phyloP scores from a whole-genome alignment of 2,329 filamentous ascomycete genomes.

The Cladophialophora yegresii region DNA sequence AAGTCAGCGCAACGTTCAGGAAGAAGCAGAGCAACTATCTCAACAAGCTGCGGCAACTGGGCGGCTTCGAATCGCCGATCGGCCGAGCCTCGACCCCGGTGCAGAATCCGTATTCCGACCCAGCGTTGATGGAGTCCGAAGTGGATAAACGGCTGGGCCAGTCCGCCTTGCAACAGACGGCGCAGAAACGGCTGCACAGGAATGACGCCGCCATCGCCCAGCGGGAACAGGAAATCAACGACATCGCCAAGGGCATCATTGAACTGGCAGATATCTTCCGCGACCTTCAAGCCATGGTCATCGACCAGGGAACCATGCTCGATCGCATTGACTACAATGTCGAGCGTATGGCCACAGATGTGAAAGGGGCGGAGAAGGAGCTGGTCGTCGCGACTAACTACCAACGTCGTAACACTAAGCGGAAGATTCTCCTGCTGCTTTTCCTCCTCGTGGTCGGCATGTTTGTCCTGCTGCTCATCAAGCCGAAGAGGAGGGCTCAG shows the following conservation, averaged over 20 bases:
- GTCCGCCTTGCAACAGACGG: constrained; percentile 78
- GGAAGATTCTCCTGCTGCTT: constrained; percentile 89
- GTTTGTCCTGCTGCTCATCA: constrained; percentile 80
- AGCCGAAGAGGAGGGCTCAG: constrained; percentile 60
- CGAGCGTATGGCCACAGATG: constrained; percentile 88
- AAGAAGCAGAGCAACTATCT: constrained; percentile 98
- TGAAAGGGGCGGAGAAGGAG: constrained; percentile 91
- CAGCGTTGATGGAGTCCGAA: constrained; percentile 88
- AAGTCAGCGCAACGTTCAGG: constrained; percentile 85
- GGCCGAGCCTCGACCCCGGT: constrained; percentile 49
- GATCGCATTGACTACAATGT: constrained; percentile 98
- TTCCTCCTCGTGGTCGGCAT: constrained; percentile 80
- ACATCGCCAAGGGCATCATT: constrained; percentile 97
- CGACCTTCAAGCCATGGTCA: constrained; percentile 92
- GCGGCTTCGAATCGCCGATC: constrained; percentile 57
- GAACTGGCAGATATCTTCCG: constrained; percentile 96
- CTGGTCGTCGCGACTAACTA: constrained; percentile 76
- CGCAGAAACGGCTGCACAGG: constrained; percentile 60
- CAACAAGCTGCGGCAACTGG: constrained; percentile 79
- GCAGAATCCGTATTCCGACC: constrained; percentile 73
- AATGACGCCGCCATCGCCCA: constrained; percentile 86
- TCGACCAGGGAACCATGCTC: constrained; percentile 85
- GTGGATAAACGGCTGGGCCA: constrained; percentile 91
- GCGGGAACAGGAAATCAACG: constrained; percentile 93
- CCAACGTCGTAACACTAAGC: constrained; percentile 82